Evolutionary conservation across 495 filamentous ascomycete species (phyloP).

Genomic region (Copromyces sp.): DNA sequence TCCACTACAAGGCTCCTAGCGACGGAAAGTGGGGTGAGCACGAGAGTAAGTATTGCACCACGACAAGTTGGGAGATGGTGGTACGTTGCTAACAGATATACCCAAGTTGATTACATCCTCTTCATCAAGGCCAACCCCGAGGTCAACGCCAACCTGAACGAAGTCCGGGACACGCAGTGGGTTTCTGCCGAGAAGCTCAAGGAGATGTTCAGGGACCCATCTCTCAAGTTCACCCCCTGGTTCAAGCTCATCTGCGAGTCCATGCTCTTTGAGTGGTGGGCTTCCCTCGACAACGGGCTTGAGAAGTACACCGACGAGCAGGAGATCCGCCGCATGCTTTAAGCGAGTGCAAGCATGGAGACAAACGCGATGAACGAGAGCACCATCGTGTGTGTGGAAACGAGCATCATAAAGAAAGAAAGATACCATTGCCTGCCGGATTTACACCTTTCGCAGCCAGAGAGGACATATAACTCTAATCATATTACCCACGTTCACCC

Average conservation of each 20-base stretch:
- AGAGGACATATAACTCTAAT: neutral
- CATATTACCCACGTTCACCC: neutral
- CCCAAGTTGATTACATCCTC: conserved; percentile 91
- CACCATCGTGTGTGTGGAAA: neutral
- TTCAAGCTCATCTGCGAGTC: conserved; percentile 98
- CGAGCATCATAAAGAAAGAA: neutral
- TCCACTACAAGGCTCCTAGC: conserved; percentile 96
- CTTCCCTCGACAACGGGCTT: conserved; percentile 66
- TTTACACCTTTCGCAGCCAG: neutral
- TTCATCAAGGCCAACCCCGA: conserved; percentile 94
- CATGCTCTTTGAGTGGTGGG: conserved; percentile 99
- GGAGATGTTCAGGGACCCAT: conserved; percentile 70
- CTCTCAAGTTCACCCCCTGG: conserved; percentile 88
- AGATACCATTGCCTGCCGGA: neutral
- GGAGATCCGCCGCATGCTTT: conserved; percentile 73
- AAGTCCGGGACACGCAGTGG: conserved; percentile 74
- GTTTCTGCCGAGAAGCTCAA: conserved; percentile 77
- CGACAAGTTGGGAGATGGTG: neutral
- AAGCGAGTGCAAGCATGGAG: neutral
- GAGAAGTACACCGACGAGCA: conserved; percentile 81
- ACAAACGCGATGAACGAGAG: neutral
- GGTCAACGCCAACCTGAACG: conserved; percentile 70
- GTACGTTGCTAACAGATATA: conserved; percentile 5
- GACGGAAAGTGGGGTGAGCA: conserved; percentile 98
- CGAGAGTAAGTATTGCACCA: conserved; percentile 58